phyloP scores from a whole-genome alignment of 2,329 filamentous ascomycete species.

The Neurospora sp. region DNA sequence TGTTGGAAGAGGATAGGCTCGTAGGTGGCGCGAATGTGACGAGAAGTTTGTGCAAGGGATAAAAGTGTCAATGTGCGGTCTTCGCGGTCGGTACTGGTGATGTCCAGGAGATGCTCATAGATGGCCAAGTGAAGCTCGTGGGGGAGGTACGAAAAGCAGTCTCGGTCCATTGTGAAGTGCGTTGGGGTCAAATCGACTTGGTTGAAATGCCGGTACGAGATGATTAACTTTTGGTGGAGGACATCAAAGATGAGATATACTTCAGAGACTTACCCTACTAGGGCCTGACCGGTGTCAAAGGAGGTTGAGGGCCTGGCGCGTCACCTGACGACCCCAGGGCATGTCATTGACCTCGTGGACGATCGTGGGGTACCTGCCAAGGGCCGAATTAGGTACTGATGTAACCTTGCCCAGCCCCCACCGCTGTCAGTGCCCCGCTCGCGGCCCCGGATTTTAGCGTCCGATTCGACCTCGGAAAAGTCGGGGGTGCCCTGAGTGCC shows the following conservation, averaged over 20 bases:
- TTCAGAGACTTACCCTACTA: background rate
- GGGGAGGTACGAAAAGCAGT: background rate
- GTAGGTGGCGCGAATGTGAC: background rate
- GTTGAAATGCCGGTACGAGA: background rate
- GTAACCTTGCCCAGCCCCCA: background rate
- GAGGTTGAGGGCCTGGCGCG: background rate
- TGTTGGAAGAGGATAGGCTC: background rate
- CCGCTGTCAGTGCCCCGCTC: background rate
- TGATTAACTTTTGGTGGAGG: background rate
- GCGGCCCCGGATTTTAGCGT: background rate
- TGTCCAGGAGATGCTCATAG: background rate
- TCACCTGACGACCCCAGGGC: background rate
- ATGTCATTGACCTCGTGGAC: background rate
- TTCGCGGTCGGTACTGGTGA: background rate
- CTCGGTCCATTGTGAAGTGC: background rate
- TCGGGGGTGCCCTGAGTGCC: background rate
- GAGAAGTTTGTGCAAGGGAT: background rate
- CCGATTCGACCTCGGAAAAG: background rate
- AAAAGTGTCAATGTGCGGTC: background rate
- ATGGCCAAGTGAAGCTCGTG: background rate
- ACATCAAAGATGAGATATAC: background rate
- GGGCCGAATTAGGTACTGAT: background rate
- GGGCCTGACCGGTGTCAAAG: background rate
- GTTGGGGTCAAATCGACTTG: background rate
- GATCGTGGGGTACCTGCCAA: background rate